A percentile compares a stretch with the other conserved stretches of the same genome.
Conservation (phyloP, 2,329 filamentous ascomycete genomes). For the Chalaropsis thielavioides region DNA sequence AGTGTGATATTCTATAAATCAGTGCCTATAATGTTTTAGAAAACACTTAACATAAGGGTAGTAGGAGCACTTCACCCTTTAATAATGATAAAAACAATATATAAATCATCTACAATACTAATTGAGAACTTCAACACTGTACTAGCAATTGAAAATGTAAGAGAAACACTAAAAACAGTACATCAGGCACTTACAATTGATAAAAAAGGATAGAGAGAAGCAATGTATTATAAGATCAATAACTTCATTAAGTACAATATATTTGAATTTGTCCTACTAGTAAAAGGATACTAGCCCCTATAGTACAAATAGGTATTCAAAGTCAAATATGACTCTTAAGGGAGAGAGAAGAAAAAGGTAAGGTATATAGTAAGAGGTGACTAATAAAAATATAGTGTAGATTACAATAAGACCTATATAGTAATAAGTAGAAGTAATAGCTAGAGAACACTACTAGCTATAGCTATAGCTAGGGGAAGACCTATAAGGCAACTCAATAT, state of each 20-base stretch:
- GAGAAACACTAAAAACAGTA: not conserved
- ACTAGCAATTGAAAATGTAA: too few species aligned
- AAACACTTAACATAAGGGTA: too few species aligned
- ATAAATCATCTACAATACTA: too few species aligned
- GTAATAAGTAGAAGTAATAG: not conserved
- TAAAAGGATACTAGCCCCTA: not conserved
- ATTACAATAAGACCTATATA: not conserved
- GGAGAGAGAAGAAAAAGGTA: not conserved
- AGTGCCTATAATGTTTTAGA: too few species aligned
- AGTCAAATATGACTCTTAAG: not conserved
- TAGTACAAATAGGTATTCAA: not conserved
- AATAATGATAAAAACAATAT: too few species aligned
- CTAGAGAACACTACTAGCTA: not conserved
- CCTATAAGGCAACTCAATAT: not conserved
- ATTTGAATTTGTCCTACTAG: not conserved
- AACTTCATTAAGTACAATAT: not conserved
- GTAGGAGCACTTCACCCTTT: too few species aligned
- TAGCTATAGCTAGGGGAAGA: not conserved
- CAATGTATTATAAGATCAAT: not conserved
- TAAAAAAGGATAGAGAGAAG: not conserved
- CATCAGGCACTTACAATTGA: not conserved
- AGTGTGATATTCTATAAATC: too few species aligned
- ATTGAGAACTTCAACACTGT: too few species aligned
- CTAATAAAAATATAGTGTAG: not conserved
- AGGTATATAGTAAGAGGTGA: not conserved